Percentiles rank a stretch among this genome's conserved stretches.
Conservation (phyloP, 2,329 filamentous ascomycete species). For the Verticillium klebahnii region DNA sequence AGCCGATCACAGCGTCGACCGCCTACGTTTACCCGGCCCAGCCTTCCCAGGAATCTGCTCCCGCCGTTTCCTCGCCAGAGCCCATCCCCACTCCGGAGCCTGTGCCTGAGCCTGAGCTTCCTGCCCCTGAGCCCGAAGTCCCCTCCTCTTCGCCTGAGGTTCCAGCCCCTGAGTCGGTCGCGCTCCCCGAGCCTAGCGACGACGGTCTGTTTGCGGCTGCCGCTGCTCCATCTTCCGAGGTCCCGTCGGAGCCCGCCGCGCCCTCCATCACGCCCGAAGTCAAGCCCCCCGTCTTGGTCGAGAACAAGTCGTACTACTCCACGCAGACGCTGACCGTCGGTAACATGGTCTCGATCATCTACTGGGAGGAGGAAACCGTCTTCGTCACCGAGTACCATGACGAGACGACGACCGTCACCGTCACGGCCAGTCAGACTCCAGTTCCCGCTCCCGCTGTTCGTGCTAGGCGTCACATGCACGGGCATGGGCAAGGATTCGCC, state of each 20-base stretch:
- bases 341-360: conserved; percentile 48
- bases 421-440: conserved; percentile 17
- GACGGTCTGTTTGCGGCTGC: conserved; percentile 5
- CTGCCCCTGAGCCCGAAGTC: not conserved
- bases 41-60: not conserved
- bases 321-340: conserved; percentile 50
- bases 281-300: conserved; percentile 12
- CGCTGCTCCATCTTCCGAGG: conserved; percentile 5
- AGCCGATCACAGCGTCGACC: not conserved
- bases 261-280: not conserved
- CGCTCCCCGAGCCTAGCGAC: not conserved
- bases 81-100: not conserved
- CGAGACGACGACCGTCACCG: conserved; percentile 34
- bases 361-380: conserved; percentile 52
- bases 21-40: not conserved
- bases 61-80: not conserved
- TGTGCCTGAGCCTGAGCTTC: not conserved
- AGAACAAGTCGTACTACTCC: conserved; percentile 33
- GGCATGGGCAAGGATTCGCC: conserved; percentile 29
- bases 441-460: conserved; percentile 16
- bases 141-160: not conserved
- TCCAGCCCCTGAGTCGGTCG: not conserved
- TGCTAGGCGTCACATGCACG: conserved; percentile 29
- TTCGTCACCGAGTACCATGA: conserved; percentile 44
- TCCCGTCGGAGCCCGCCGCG: conserved; percentile 7